Conservation (phyloP, 805 yeast species). For the Martiniozyma abietophila region DNA sequence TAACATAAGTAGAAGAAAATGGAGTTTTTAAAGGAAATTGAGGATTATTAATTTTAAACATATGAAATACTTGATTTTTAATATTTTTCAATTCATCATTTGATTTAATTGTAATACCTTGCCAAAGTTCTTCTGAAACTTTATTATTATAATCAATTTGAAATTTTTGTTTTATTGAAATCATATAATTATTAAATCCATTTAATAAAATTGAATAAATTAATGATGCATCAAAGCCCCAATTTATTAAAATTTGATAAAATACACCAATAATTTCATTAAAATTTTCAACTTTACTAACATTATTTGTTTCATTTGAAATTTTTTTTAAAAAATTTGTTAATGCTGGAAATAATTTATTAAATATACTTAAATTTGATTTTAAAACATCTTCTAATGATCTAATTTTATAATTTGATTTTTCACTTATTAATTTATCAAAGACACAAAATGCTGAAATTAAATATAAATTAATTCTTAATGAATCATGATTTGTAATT, state of each 20-base stretch:
- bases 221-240: conserved; percentile 48
- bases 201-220: conserved; percentile 54
- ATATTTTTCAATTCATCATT: conserved; percentile 51
- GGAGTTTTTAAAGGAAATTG: conserved; percentile 63
- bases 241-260: conserved; percentile 67
- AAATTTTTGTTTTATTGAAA: conserved; percentile 45
- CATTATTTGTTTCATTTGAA: conserved; percentile 32
- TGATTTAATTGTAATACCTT: conserved; percentile 70
- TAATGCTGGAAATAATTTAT: conserved; percentile 52
- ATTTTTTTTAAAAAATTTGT: conserved; percentile 35
- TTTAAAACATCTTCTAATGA: conserved; percentile 54
- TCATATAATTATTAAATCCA: conserved; percentile 54
- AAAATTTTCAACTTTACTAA: conserved; percentile 33
- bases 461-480: conserved; percentile 49
- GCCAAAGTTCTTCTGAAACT: conserved; percentile 73
- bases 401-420: conserved; percentile 57
- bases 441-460: conserved; percentile 69
- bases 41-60: conserved; percentile 18
- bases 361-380: conserved; percentile 63
- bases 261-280: conserved; percentile 62
- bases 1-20: conserved; percentile 81
- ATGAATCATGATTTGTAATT: conserved; percentile 31
- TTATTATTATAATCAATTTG: conserved; percentile 49
- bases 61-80: conserved; percentile 32
- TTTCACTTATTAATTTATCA: conserved; percentile 58